A percentile compares a stretch with the other conserved stretches of the same genome.
phyloP scores from a whole-genome alignment of 2,329 filamentous ascomycete species.

The Penicillium sumatraense region DNA sequence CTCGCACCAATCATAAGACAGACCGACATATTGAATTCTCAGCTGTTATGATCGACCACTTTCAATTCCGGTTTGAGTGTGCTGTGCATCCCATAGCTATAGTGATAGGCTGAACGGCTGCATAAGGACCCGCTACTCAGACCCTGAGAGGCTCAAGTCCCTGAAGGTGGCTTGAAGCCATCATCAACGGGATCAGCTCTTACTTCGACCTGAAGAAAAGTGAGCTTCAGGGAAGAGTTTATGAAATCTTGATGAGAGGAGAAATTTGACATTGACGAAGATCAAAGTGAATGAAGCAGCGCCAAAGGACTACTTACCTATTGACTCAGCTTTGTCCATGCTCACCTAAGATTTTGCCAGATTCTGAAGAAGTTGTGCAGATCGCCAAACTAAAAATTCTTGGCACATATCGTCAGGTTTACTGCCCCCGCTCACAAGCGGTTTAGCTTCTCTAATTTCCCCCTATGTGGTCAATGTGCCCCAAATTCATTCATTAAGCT shows the following conservation, averaged over 20 bases:
- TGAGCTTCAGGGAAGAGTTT: neutral
- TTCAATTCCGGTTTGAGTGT: neutral
- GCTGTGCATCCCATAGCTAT: neutral
- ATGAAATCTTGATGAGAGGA: neutral
- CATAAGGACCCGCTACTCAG: neutral
- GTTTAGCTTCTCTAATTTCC: neutral
- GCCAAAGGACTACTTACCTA: neutral
- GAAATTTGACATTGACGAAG: neutral
- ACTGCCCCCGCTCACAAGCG: neutral
- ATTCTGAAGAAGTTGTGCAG: neutral
- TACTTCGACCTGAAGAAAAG: neutral
- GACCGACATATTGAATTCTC: neutral
- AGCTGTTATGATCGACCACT: neutral
- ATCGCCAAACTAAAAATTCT: neutral
- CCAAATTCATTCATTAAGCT: neutral
- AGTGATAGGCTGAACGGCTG: neutral
- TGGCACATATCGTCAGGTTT: neutral
- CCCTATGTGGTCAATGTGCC: neutral
- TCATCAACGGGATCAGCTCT: neutral
- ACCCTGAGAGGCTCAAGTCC: constrained; percentile 1
- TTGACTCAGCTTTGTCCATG: neutral
- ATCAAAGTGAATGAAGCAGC: neutral
- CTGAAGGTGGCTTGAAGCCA: neutral
- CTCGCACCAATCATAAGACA: neutral
- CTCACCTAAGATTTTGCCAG: neutral